Base-by-base conservation (phyloP, 164 flowering plant species). In the Buxus sempervirens region DNA sequence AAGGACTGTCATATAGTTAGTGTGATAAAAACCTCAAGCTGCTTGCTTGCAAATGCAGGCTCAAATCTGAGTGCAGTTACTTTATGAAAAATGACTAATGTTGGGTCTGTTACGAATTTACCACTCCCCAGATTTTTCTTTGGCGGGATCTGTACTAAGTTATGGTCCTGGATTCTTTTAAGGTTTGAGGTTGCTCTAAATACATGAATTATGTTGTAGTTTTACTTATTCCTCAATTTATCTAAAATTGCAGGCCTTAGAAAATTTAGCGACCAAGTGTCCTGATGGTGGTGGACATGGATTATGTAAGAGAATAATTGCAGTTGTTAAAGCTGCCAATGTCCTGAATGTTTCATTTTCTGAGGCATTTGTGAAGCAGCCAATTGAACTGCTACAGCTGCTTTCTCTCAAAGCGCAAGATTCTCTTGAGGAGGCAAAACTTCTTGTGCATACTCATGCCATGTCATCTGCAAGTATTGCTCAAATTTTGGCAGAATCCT, bases 371-470 rank as follows among this genome's bases (percentile, higher is more conserved):
- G 80, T 74, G 41, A 92, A 93, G 79, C 91, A 81, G 68, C 98
- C 99, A 54, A 76, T 90, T 69, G 99, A 96, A 73, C 76, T 96
- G 70, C 80, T 96, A 21, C 98, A 90, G 81, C 76, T 96, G 70
- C 94, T 92, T 74, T 90, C 95, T 70, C 98, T 96, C 57, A 95
- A 96, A 82, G 99, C 99, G n/a, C 99, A 96, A 78, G 98, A 96
- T 62, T 96, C 99, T 28, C 87, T 90, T 80, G 98, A 90, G 73
- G 97, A 90, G 80, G 98, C 99, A 27, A 82, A 81, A 63, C 84
- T 87, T 53, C 82, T 93, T 13, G 90, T 96, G 60, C 90, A 84
- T 68, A 84, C 91, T 53, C 97, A 96, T 81, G 73, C 88, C 28
- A 87, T 96, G 88, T 85, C 97, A 42, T 85, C 98, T 60, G 82